Evolutionary conservation across 2,329 filamentous ascomycete genomes (phyloP), one percentile per base, ranked within the genome.

Genomic region (Magnaporthales sp.): DNA sequence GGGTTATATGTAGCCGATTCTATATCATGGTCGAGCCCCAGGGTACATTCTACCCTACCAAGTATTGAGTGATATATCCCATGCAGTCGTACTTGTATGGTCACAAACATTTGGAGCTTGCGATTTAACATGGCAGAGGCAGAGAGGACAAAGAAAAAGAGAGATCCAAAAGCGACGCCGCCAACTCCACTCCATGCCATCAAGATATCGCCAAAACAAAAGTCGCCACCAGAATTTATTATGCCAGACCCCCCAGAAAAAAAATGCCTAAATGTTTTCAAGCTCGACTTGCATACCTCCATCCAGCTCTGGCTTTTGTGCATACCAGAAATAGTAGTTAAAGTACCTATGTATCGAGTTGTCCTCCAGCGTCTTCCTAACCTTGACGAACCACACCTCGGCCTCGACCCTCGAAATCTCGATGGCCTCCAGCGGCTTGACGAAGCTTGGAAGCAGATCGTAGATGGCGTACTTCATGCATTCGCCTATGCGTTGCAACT

Each of bases 241-340:
- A 24, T 30, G n/a, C 26, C 27, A 10, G 26, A 4, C n/a, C 19
- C 60, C n/a, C n/a, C n/a, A n/a, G n/a, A n/a, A n/a, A n/a, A n/a
- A n/a, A n/a, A n/a, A n/a, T n/a, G n/a, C n/a, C n/a, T n/a, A n/a
- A n/a, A n/a, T n/a, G n/a, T n/a, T n/a, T n/a, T n/a, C n/a, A n/a
- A n/a, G n/a, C n/a, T n/a, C n/a, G 6, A 46, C 13, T 19, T 10
- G 27, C 56, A 30, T 31, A 2, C 64, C 58, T 15, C 11, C 63
- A 54, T 62, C 13, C 8, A 13, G 26, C 26, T 19, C 6, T 38
- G 71, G 72, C 71, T 80, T 81, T 67, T 80, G 78, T 1, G 74
- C 80, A 46, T 74, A 77, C 69, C 75, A 77, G 64, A 80, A 74
- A 32, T 74, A 75, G 60, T 73, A 78, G 64, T 79, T 75, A 62